Percentiles rank a stretch among this genome's conserved stretches.
Evolutionary conservation across 2,329 filamentous ascomycete species (phyloP).

Genomic region (Aspergillus arachidicola): DNA sequence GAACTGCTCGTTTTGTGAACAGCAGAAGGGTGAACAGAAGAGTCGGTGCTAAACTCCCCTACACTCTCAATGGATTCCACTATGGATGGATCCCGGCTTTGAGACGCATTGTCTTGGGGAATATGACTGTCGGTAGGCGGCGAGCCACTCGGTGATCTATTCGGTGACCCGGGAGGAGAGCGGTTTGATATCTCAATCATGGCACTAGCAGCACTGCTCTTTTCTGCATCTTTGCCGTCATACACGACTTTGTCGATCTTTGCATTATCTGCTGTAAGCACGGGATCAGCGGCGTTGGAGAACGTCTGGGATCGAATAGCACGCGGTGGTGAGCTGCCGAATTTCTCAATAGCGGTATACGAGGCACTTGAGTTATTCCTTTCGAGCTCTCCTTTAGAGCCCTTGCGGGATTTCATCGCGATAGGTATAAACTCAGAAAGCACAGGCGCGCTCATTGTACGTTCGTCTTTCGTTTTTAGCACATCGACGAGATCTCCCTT

Average conservation of each 20-base stretch:
- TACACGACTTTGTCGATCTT: constrained; percentile 67
- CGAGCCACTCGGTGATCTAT: constrained; percentile 50
- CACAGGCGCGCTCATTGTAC: constrained; percentile 36
- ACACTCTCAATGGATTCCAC: constrained; percentile 45
- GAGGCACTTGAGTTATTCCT: constrained; percentile 22
- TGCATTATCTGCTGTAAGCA: constrained; percentile 67
- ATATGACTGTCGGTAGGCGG: constrained; percentile 41
- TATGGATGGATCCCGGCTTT: constrained; percentile 54
- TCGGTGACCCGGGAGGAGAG: constrained; percentile 59
- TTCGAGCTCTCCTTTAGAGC: constrained; percentile 28
- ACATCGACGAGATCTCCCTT: constrained; percentile 27
- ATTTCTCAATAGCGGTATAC: constrained; percentile 36
- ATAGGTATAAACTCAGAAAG: constrained; percentile 28
- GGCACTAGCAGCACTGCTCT: constrained; percentile 61
- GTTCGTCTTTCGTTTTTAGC: constrained; percentile 37
- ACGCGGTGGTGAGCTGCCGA: constrained; percentile 52
- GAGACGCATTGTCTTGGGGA: constrained; percentile 39
- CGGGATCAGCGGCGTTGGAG: constrained; percentile 63
- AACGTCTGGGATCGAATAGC: constrained; percentile 65
- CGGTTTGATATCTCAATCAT: constrained; percentile 71
- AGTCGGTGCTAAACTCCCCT: constrained; percentile 22
- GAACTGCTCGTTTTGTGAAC: constrained; percentile 28
- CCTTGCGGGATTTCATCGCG: constrained; percentile 32
- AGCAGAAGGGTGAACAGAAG: constrained; percentile 32
- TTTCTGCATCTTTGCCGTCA: constrained; percentile 57